phyloP scores from a whole-genome alignment of 2,329 filamentous ascomycete species.

The Harringtonia lauricola region DNA sequence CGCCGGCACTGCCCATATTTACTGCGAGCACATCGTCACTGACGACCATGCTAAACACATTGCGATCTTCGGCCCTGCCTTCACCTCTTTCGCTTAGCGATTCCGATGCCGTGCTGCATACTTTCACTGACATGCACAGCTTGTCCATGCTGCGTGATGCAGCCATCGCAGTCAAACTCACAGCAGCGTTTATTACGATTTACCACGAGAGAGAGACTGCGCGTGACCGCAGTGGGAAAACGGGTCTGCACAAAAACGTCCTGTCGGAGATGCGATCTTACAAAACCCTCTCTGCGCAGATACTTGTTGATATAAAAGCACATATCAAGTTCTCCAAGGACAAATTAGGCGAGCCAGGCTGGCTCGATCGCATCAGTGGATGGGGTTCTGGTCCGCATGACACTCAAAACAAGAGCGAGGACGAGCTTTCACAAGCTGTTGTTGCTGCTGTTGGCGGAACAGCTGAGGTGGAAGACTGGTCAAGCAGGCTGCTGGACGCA shows the following conservation, averaged over 20 bases:
- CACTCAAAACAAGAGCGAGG: slow-evolving; percentile 5
- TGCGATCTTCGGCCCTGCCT: slow-evolving; percentile 2
- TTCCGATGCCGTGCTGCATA: slow-evolving; percentile 13
- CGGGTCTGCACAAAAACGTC: slow-evolving; percentile 21
- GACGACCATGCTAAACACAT: slow-evolving; percentile 6
- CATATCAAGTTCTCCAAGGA: slow-evolving; percentile 21
- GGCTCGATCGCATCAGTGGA: slow-evolving; percentile 24
- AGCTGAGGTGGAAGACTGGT: slow-evolving; percentile 22
- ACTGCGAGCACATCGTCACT: neutral
- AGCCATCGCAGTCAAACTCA: slow-evolving; percentile 20
- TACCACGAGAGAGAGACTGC: slow-evolving; percentile 21
- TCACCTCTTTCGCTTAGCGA: neutral
- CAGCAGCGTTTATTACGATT: slow-evolving; percentile 17
- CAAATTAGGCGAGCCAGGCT: slow-evolving; percentile 20
- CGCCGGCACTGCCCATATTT: neutral
- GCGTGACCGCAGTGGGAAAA: slow-evolving; percentile 21
- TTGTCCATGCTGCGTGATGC: slow-evolving; percentile 26
- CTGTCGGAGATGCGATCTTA: slow-evolving; percentile 18
- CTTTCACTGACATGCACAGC: slow-evolving; percentile 22
- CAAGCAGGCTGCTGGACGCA: slow-evolving; percentile 21
- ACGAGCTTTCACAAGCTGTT: slow-evolving; percentile 15
- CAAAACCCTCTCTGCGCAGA: slow-evolving; percentile 7
- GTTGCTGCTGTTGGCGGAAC: slow-evolving; percentile 17
- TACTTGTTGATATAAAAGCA: slow-evolving; percentile 17
- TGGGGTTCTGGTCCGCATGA: no score